These are phyloP conservation scores for Ormosia semicastrata DNA, from an alignment of 306 rosid species.

Conservation along the genomic window DNA sequence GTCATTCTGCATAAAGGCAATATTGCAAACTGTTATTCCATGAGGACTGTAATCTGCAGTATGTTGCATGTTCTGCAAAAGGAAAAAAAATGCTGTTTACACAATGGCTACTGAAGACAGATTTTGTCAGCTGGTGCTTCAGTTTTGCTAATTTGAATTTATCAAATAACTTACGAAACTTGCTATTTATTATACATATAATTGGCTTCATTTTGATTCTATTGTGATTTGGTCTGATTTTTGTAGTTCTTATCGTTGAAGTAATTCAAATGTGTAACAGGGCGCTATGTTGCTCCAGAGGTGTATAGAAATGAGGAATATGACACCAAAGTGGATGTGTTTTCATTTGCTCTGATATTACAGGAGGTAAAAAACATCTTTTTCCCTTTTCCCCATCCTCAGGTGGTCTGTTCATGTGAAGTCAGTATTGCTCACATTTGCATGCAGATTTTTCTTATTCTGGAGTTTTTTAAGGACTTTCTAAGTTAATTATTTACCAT, in stretches of 20 bases:
- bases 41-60: not conserved
- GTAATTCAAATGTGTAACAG: constrained; percentile 30
- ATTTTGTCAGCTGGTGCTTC: not conserved
- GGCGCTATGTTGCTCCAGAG: constrained; percentile 69
- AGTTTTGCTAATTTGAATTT: constrained; percentile 13
- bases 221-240: constrained; percentile 6
- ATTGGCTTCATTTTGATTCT: not conserved
- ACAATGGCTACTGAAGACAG: not conserved
- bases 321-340: constrained; percentile 52
- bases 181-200: not conserved
- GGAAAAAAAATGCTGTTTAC: not conserved
- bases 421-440: not conserved
- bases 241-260: constrained; percentile 9
- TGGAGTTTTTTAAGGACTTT: not conserved
- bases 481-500: not conserved
- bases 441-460: not conserved
- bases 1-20: constrained; percentile 9
- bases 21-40: not conserved
- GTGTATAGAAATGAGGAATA: constrained; percentile 53
- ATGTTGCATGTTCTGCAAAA: constrained; percentile 9
- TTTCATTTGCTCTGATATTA: constrained; percentile 55
- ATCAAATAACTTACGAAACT: not conserved
- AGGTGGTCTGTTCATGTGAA: not conserved
- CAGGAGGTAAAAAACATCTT: constrained; percentile 44
- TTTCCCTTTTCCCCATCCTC: not conserved